A percentile compares a stretch with the other conserved stretches of the same genome.
phyloP scores from a whole-genome alignment of 73 alveolate species.

The Tetrahymena elliotti region DNA sequence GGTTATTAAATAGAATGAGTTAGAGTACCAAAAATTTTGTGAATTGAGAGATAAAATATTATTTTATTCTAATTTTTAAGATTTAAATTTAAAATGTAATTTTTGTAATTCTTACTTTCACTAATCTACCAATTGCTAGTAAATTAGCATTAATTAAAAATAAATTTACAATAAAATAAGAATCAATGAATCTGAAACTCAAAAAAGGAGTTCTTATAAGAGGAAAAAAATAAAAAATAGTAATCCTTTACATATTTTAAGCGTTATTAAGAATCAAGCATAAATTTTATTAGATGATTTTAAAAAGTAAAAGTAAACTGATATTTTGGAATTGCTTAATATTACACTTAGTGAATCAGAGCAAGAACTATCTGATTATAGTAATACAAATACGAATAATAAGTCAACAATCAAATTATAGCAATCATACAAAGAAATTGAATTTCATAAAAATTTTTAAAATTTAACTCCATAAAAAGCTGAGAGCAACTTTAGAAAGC shows the following conservation, averaged over 20 bases:
- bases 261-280: background rate
- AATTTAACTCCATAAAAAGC: background rate
- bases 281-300: background rate
- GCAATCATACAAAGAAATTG: background rate
- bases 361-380: background rate
- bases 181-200: background rate
- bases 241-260: background rate
- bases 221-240: background rate
- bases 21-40: background rate
- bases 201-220: background rate
- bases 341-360: background rate
- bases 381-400: background rate
- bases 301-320: background rate
- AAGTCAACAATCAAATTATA: background rate
- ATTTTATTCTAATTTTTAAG: background rate
- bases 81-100: background rate
- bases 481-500: background rate
- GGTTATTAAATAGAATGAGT: background rate
- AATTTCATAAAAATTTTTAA: no score
- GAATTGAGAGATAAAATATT: background rate
- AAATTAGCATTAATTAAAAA: no score
- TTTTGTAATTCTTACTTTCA: background rate
- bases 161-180: no score
- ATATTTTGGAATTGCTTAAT: background rate
- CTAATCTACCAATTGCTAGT: background rate